These are phyloP conservation scores for Hygrophorus russula DNA, from an alignment of 768 basidiomycete genomes.

Conservation along the genomic window DNA sequence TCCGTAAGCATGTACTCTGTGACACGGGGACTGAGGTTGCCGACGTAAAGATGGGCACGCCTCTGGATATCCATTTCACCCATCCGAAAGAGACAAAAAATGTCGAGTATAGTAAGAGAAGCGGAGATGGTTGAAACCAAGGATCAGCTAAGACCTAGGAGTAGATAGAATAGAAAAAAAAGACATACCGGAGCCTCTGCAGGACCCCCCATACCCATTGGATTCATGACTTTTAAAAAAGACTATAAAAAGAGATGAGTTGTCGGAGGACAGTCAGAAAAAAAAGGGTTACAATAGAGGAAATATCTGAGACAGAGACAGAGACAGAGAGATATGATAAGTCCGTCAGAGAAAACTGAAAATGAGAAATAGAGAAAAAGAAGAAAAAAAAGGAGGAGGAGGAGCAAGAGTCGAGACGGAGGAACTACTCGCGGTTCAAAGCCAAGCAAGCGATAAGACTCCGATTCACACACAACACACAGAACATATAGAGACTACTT, in stretches of 20 bases:
- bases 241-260: constrained; percentile 27
- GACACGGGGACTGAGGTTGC: constrained; percentile 93
- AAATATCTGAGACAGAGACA: constrained; percentile 40
- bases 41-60: constrained; percentile 97
- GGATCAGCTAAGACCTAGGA: constrained; percentile 20
- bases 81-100: constrained; percentile 14
- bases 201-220: constrained; percentile 56
- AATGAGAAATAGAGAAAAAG: constrained; percentile 19
- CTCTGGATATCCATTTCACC: constrained; percentile 34
- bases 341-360: constrained; percentile 49
- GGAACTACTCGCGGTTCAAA: too few species aligned
- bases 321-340: constrained; percentile 38
- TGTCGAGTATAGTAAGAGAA: constrained; percentile 16
- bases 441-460: too few species aligned
- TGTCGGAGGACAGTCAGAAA: constrained; percentile 9
- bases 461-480: too few species aligned
- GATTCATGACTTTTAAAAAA: constrained; percentile 60
- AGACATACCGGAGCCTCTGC: constrained; percentile 70
- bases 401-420: constrained; percentile 36
- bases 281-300: constrained; percentile 13
- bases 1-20: constrained; percentile 99
- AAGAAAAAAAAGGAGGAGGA: constrained; percentile 32
- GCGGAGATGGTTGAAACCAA: constrained; percentile 11
- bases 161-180: constrained; percentile 10
- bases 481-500: too few species aligned